phyloP scores from a whole-genome alignment of 2,329 filamentous ascomycete species.

The Sordariomycetes sp. region DNA sequence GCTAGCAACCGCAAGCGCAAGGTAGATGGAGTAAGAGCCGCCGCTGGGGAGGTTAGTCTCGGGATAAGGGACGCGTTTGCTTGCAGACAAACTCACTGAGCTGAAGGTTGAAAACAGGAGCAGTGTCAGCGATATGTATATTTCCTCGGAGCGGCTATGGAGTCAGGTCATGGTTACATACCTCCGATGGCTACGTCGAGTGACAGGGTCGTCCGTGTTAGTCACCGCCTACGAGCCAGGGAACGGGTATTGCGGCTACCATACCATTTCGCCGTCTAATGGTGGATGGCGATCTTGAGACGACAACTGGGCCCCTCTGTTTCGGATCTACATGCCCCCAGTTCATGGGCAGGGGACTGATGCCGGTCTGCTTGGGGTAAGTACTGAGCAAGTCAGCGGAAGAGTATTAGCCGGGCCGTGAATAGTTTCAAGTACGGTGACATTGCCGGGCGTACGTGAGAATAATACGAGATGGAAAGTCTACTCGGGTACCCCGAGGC shows the following conservation, averaged over 20 bases:
- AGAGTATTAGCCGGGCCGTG: not conserved
- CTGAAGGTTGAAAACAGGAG: conserved; percentile 10
- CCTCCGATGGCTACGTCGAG: conserved; percentile 39
- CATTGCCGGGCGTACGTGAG: conserved; percentile 5
- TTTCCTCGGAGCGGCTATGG: conserved; percentile 11
- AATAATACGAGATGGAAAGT: conserved; percentile 18
- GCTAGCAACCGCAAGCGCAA: conserved; percentile 82
- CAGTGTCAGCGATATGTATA: conserved; percentile 5
- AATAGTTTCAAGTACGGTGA: no score
- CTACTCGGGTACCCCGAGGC: conserved; percentile 23
- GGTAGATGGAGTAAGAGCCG: conserved; percentile 92
- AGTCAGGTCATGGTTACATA: conserved; percentile 17
- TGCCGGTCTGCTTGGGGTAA: conserved; percentile 87
- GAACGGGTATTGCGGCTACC: conserved; percentile 12
- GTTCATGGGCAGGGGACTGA: conserved; percentile 77
- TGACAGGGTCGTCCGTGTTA: conserved; percentile 1
- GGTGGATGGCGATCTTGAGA: conserved; percentile 62
- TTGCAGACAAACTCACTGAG: conserved; percentile 17
- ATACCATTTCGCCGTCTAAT: conserved; percentile 70
- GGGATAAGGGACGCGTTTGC: not conserved
- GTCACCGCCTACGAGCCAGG: not conserved
- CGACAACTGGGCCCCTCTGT: conserved; percentile 75
- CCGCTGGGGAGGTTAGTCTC: conserved; percentile 25
- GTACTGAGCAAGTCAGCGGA: conserved; percentile 33
- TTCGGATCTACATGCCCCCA: conserved; percentile 73